Base-by-base conservation (phyloP, 2,329 filamentous ascomycete genomes). In the Graphium sp. region DNA sequence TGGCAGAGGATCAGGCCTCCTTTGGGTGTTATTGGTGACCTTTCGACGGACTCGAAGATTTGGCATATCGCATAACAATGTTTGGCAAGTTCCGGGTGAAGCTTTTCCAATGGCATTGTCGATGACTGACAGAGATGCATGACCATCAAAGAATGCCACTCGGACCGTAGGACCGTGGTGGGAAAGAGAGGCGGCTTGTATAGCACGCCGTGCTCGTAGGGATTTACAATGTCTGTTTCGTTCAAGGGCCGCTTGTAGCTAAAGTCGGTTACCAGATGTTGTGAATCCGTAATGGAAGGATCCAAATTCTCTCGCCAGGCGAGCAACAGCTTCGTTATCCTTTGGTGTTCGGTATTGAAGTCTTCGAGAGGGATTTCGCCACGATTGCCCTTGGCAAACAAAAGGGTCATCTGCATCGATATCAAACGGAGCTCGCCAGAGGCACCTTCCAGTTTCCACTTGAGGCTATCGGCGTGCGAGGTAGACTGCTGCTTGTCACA, bases 81-180 rank as follows among this genome's bases (percentile, higher is more conserved):
- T 2, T 58, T 47, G 4, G 58, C 57, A 30, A 87, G 42, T 29
- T 78, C 70, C 9, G 60, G 39, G 22, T 55, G 55, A 3, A 60
- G 50, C 24, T 57, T 46, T 41, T 52, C 65, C 22, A 62, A 59
- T 28, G 69, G 50, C 2, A 65, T 58, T 28, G 66, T 55, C 4
- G 71, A 64, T 2, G 74, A 67, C 41, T 89, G 80, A 39, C 77
- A 74, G 38, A 73, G 71, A 50, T 83, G 83, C 75, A 93, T 82
- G 33, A 89, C 60, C 26, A 76, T 64, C 15, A 85, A 70, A 6
- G 76, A 76, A 46, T 81, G 73, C 58, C 82, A 81, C 44, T 93
- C 83, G 34, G 83, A 66, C 32, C 64, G 60, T 11, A 83, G 57
- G 27, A 79, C 66, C 35, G 91, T 94, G 26, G 79, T 71, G 8